Evolutionary conservation across 2,329 filamentous ascomycete species (phyloP), one percentile per base, ranked within the genome.

Genomic region (Hypoxylon sp.): DNA sequence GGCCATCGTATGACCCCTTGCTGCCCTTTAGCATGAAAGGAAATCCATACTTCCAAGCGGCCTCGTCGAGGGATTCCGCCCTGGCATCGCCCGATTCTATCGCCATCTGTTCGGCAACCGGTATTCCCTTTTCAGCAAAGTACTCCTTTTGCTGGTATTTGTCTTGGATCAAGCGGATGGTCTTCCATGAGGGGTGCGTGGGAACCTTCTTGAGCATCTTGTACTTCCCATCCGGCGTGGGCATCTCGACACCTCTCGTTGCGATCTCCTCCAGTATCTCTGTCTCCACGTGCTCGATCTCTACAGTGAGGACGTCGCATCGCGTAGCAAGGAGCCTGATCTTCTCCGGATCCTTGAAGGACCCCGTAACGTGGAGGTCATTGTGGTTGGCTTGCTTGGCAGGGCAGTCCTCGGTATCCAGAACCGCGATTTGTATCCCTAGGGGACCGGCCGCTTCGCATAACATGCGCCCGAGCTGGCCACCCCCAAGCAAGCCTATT

Each of bases 231-330:
- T 76, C 67, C n/a, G 70, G 67, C n/a, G 69, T 70, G 31, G 66
- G 61, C 9, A 87, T 78, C 61, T 84, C 77, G 3, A 89, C 85
- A 27, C 88, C 86, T 49, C 81, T 78, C 13, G 84, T 84, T 3
- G 85, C 86, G 55, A 97, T 86, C 71, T 96, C 90, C 75, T 97
- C 91, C 3, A 97, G 83, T 20, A 95, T 88, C 49, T 91, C 81
- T n/a, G 92, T 95, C 74, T 97, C 87, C 56, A 97, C 89, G 76
- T 97, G 94, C 79, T 98, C 94, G 63, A 97, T 97, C 76, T 98
- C 94, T 11, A 96, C 91, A 0, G 92, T 97, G 60, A 97, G 80
- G 13, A 96, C 85, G 72, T 96, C 91, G 67, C 88, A 92, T 27
- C 81, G 77, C 33, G 83, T 77, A 2, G 94, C 92, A n/a, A 98